phyloP scores from a whole-genome alignment of 2,329 filamentous ascomycete species.

The Ophiostoma montium region DNA sequence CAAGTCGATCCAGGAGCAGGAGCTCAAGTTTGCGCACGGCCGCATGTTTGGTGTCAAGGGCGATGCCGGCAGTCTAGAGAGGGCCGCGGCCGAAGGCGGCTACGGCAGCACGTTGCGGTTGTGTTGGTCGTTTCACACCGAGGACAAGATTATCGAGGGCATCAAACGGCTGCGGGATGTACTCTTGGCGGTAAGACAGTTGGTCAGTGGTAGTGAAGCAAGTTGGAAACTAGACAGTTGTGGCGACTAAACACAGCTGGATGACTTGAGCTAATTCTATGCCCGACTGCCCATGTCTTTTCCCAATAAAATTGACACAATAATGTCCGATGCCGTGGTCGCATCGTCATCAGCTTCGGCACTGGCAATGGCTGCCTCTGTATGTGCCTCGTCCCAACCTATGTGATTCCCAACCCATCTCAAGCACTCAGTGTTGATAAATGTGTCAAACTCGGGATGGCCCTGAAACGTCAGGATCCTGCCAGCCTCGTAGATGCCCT shows the following conservation, averaged over 20 bases:
- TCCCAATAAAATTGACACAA: neutral
- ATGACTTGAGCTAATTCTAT: too few species aligned
- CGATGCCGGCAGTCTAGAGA: constrained; percentile 15
- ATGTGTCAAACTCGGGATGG: constrained; percentile 29
- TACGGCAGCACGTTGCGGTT: constrained; percentile 38
- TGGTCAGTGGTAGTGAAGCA: neutral
- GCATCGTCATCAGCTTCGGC: neutral
- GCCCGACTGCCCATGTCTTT: too few species aligned
- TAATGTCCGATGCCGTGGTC: neutral
- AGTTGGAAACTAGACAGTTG: too few species aligned
- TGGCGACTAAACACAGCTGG: too few species aligned
- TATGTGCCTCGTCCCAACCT: neutral
- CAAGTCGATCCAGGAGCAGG: constrained; percentile 35
- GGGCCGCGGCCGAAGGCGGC: constrained; percentile 13
- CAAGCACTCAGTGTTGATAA: constrained; percentile 25
- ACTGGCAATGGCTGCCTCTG: neutral
- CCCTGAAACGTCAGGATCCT: constrained; percentile 27
- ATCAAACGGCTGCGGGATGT: constrained; percentile 31
- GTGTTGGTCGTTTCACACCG: constrained; percentile 45
- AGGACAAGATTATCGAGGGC: constrained; percentile 37
- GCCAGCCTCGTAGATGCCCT: constrained; percentile 25
- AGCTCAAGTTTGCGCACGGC: constrained; percentile 40
- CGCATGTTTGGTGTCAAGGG: constrained; percentile 36
- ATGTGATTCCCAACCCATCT: neutral
- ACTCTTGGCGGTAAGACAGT: neutral